Percentiles rank a stretch among this genome's conserved stretches.
These are phyloP conservation scores for Epichloe sp. DNA, from an alignment of 2,329 filamentous ascomycete species.

Conservation along the genomic window DNA sequence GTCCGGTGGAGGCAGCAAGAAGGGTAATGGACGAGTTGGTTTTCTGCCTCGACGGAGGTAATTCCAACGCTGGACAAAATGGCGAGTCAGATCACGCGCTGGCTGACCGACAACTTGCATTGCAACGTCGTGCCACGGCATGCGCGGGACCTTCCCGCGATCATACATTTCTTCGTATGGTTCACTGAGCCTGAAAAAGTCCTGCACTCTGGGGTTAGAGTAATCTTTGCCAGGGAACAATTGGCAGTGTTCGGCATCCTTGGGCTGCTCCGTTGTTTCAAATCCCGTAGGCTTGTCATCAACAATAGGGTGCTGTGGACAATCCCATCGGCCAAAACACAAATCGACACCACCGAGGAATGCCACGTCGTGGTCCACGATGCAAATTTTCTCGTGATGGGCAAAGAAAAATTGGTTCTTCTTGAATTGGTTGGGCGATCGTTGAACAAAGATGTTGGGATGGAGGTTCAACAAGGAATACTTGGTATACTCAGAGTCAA, in stretches of 20 bases:
- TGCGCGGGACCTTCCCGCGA: conserved; percentile 71
- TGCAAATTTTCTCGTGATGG: conserved; percentile 95
- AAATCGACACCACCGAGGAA: conserved; percentile 94
- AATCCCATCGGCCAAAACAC: conserved; percentile 96
- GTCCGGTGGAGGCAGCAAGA: conserved; percentile 85
- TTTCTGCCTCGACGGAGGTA: conserved; percentile 88
- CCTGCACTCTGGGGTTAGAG: conserved; percentile 87
- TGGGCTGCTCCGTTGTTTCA: conserved; percentile 59
- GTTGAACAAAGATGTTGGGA: conserved; percentile 89
- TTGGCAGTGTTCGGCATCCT: conserved; percentile 88
- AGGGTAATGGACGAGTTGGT: conserved; percentile 84
- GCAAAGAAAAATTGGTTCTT: conserved; percentile 99
- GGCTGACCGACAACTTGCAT: conserved; percentile 98
- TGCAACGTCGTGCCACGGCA: conserved; percentile 97
- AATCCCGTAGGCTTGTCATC: conserved; percentile 96
- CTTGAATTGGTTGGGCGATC: conserved; percentile 93
- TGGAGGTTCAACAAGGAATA: conserved; percentile 90
- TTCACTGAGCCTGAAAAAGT: conserved; percentile 86
- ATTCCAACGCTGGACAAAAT: conserved; percentile 98
- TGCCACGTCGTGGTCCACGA: conserved; percentile 90
- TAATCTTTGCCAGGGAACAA: conserved; percentile 98
- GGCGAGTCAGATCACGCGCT: conserved; percentile 81
- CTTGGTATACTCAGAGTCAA: conserved; percentile 97
- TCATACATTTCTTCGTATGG: conserved; percentile 99
- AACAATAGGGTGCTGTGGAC: conserved; percentile 76